Evolutionary conservation across 1,284 basidiomycete species (phyloP), one percentile per base, ranked within the genome.

Genomic region (Earliella scabrosa): DNA sequence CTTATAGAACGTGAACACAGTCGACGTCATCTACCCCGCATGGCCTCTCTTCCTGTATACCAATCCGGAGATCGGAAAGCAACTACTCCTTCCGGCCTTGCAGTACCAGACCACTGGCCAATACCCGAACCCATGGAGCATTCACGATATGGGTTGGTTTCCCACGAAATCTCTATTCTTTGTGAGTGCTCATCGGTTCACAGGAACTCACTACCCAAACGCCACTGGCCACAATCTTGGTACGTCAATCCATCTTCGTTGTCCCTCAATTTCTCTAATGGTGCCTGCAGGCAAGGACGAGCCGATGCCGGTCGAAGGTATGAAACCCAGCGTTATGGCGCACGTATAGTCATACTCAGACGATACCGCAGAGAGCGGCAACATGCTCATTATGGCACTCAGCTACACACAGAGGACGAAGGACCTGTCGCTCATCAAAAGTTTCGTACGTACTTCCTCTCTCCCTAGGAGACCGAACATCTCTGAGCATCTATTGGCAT

Each of bases 361-460:
- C 18, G 5, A 16, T 11, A 8, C 14, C n/a, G 16, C 51, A 86
- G 87, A 89, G 68, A 84, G 83, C 60, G 86, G 87, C 4, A 88
- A 89, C 64, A 88, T 88, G 86, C 71, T 91, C 21, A 88, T 90
- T 66, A 88, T 90, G 86, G 77, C 85, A 5, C 73, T 89, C 50
- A 86, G 85, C 64, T 87, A 88, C 67, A 82, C 82, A 2, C 85
- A 87, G 64, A 79, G 79, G 57, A 79, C 83, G 0, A 76, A 77
- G 34, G 86, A 88, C 63, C 72, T 65, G 18, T 82, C 80, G 2
- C 77, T 87, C 41, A 68, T 87, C 55, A 74, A 70, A 4, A 73
- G 72, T 63, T 85, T 87, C 58, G 84, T 86, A 50, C 44, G 79
- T 71, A 23, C 26, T 10, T n/a, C 31, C 26, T 7, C 16, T 24